Evolutionary conservation across 306 rosid genomes (phyloP), one percentile per base, ranked within the genome.

Genomic region (Corylus heterophylla): DNA sequence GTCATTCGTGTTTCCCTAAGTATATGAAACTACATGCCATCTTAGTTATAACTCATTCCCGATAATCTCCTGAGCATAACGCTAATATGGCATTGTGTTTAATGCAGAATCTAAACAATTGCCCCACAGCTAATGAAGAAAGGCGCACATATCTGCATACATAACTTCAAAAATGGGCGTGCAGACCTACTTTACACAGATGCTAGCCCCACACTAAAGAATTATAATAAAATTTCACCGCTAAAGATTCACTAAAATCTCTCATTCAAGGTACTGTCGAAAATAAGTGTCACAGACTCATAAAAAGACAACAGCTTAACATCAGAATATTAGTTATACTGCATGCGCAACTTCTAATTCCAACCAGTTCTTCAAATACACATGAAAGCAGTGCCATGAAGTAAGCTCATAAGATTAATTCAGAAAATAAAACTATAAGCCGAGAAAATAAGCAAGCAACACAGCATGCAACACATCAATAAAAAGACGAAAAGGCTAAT

Each of bases 381-480:
- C 3, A 25, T 20, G 2, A 59, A 2, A 59, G 12, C 29, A 29
- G 29, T 4, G 10, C 14, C 17, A 68, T n/a, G 72, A 39, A 42
- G 52, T 68, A 42, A 68, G 51, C 31, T 44, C 27, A 8, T 3
- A 7, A 68, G 17, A 62, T 27, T 62, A 62, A 10, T 59, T 59
- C 7, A 59, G 14, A 59, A 10, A 8, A 42, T 42, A 59, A 22
- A 27, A 11, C 50, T 68, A 42, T 8, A 42, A 42, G n/a, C 29
- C 12, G 4, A 22, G 4, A 29, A 37, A 54, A 13, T 27, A 63
- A 61, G 31, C 29, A 68, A 0, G 39, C 25, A 3, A 11, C 44
- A 39, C 44, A 31, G 74, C 82, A 77, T 20, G 74, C 83, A 71
- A 54, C 47, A 29, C 22, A n/a, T 8, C 20, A 72, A 66, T 13